Base-by-base conservation (phyloP, 2,329 filamentous ascomycete genomes). In the Fusarium miscanthi region DNA sequence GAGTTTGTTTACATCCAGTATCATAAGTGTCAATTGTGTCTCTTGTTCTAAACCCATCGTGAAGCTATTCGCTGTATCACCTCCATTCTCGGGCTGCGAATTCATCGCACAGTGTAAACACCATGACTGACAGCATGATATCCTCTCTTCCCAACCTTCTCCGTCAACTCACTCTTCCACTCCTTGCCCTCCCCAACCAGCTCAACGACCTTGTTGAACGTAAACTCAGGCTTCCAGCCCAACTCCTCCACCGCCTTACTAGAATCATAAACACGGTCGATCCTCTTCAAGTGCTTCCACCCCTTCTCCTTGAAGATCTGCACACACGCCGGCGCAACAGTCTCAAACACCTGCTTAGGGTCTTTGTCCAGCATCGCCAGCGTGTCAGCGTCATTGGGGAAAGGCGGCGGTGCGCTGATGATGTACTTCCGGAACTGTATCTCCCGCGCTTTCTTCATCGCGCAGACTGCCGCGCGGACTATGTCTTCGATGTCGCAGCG, bases 231-330 rank as follows among this genome's bases (percentile, higher is more conserved):
- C 59, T 74, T 43, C 85, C 85, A 86, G 0, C 78, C 82, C 27
- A 86, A 73, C 57, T 85, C 82, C n/a, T 71, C 60, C 10, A 84
- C 74, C 3, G 84, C 83, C 74, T 77, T 81, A 58, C 78, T 76
- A 17, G 83, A 83, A 69, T 86, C 84, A 63, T 86, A 86, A 19
- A 86, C 84, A 0, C 85, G 75, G 59, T 86, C 84, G 23, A 86
- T 71, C 40, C 84, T 74, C 21, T 64, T 52, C 25, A 85, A 70
- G 37, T 82, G 82, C 17, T 49, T 74, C 84, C 84, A 86, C 2
- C 78, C 78, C 49, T 73, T 75, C 8, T 67, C 62, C 9, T 57
- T 63, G 49, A 85, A 83, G 3, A 82, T 78, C 2, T 63, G 69
- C 9, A 70, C 74, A n/a, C 77, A 76, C 12, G 61, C 77, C 0